Conservation (phyloP, 2,329 filamentous ascomycete genomes). For the Sclerotinia nivalis region DNA sequence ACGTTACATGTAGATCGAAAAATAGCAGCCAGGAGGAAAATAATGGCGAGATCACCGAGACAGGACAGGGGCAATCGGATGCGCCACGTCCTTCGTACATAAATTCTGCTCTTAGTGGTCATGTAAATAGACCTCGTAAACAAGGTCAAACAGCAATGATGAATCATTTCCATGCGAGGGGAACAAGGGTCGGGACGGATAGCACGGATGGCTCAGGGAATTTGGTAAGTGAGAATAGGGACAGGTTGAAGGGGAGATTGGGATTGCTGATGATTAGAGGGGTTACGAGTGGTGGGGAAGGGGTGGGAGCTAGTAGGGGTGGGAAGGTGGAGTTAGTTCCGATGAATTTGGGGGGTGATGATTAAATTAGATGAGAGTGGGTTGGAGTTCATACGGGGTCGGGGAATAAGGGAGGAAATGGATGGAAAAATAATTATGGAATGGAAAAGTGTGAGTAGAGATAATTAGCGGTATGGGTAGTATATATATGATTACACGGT, state of each 20-base stretch:
- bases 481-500: too few species aligned
- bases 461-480: too few species aligned
- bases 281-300: too few species aligned
- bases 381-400: background rate
- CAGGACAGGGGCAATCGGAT: background rate
- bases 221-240: background rate
- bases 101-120: background rate
- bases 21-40: background rate
- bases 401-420: background rate
- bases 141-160: background rate
- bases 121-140: background rate
- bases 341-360: conserved; percentile 16
- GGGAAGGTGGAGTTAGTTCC: conserved; percentile 3
- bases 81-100: background rate
- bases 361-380: background rate
- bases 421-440: background rate
- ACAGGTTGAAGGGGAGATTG: background rate
- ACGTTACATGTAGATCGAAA: background rate
- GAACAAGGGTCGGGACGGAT: background rate
- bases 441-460: background rate
- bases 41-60: too few species aligned
- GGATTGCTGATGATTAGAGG: conserved; percentile 17
- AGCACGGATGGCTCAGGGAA: conserved; percentile 1
- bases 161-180: conserved; percentile 18
- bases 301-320: background rate